phyloP scores from a whole-genome alignment of 768 basidiomycete genomes.

The Saitozyma sp. region DNA sequence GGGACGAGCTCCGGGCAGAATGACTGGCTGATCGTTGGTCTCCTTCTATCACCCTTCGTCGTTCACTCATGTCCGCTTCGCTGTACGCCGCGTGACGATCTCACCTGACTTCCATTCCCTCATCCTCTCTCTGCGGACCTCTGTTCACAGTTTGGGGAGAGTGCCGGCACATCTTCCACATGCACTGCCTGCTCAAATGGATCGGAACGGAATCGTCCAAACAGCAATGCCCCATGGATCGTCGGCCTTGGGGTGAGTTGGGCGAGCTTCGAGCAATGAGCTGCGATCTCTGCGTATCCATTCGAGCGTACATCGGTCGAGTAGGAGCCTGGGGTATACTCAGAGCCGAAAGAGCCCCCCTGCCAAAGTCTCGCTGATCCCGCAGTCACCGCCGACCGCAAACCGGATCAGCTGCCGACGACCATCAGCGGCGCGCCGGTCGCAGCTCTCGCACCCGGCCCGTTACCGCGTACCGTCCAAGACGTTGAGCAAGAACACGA shows the following conservation, averaged over 20 bases:
- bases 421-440: conserved; percentile 35
- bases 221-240: conserved; percentile 98
- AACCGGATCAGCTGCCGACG: conserved; percentile 41
- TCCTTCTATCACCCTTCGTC: not conserved
- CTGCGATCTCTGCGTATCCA: too few relatives aligned
- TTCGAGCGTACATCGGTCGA: too few relatives aligned
- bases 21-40: not conserved
- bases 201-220: conserved; percentile 84
- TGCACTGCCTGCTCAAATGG: conserved; percentile 98
- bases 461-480: conserved; percentile 14
- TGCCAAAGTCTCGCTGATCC: not conserved
- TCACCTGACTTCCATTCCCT: not conserved
- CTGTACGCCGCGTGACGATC: too few relatives aligned
- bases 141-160: conserved; percentile 82
- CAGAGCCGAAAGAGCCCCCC: too few relatives aligned
- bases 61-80: not conserved
- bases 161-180: conserved; percentile 96
- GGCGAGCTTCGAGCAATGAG: not conserved
- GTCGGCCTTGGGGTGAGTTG: conserved; percentile 78
- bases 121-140: not conserved
- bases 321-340: too few relatives aligned
- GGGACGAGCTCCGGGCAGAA: not conserved
- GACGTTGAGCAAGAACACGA: conserved; percentile 1
- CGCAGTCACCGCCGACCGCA: conserved; percentile 43
- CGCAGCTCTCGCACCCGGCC: conserved; percentile 36